These are phyloP conservation scores for Coriaria nepalensis DNA, from an alignment of 306 rosid species.

Conservation along the genomic window DNA sequence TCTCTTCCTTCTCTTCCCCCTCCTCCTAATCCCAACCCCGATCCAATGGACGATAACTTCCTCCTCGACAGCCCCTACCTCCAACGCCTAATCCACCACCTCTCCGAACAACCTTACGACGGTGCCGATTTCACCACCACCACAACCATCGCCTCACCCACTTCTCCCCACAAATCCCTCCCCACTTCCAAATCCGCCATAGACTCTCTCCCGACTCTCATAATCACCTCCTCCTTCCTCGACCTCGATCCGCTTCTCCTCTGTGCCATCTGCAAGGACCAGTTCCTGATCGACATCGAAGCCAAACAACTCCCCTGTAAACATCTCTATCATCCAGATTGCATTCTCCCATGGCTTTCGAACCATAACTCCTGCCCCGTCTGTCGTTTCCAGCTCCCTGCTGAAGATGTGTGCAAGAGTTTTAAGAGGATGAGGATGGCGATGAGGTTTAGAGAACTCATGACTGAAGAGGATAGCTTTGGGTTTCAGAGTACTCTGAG, in stretches of 20 bases:
- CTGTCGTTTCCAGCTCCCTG: constrained; percentile 45
- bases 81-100: constrained; percentile 31
- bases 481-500: constrained; percentile 42
- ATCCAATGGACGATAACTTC: constrained; percentile 9
- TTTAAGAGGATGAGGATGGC: constrained; percentile 14
- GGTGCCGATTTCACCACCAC: constrained; percentile 6
- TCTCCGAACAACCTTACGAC: constrained; percentile 17
- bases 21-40: too few relatives aligned
- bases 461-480: constrained; percentile 37
- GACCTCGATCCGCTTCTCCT: constrained; percentile 28
- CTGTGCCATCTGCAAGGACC: constrained; percentile 69
- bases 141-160: background rate
- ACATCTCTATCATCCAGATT: constrained; percentile 63
- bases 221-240: constrained; percentile 24
- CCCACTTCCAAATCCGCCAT: constrained; percentile 21
- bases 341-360: constrained; percentile 75
- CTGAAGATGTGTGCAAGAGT: constrained; percentile 13
- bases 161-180: constrained; percentile 9
- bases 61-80: constrained; percentile 23
- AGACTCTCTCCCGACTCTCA: constrained; percentile 20
- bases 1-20: constrained; percentile 10
- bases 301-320: constrained; percentile 66
- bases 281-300: constrained; percentile 20
- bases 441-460: constrained; percentile 30
- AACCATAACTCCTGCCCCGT: constrained; percentile 61